Evolutionary conservation across 2,329 filamentous ascomycete species (phyloP).

Genomic region (Penicillium decumbens): DNA sequence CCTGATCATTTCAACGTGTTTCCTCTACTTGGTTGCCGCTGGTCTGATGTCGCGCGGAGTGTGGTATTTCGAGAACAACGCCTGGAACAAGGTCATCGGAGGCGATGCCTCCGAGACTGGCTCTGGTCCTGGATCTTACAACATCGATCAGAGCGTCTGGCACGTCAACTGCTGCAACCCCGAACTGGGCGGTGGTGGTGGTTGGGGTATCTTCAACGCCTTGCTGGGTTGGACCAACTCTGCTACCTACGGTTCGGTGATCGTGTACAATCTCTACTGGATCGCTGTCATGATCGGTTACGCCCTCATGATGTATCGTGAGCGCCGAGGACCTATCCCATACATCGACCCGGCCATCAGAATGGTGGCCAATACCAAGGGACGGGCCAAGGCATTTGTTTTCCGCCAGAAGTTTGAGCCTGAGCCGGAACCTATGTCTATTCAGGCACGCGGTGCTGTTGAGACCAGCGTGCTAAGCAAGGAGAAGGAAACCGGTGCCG

Average conservation of each 20-base stretch:
- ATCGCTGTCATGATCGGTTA: constrained; percentile 19
- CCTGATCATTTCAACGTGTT: constrained; percentile 74
- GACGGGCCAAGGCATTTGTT: constrained; percentile 15
- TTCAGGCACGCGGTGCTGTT: constrained; percentile 8
- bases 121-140: constrained; percentile 69
- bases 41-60: constrained; percentile 74
- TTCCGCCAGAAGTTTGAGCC: constrained; percentile 13
- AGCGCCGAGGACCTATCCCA: constrained; percentile 17
- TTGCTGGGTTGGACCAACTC: constrained; percentile 84
- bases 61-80: constrained; percentile 67
- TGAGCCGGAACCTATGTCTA: not conserved
- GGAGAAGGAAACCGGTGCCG: constrained; percentile 6
- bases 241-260: constrained; percentile 78
- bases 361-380: constrained; percentile 9
- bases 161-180: constrained; percentile 82
- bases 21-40: constrained; percentile 78
- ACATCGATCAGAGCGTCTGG: constrained; percentile 73
- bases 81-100: constrained; percentile 38
- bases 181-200: constrained; percentile 64
- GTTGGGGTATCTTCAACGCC: constrained; percentile 83
- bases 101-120: constrained; percentile 58
- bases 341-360: constrained; percentile 16
- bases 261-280: constrained; percentile 87
- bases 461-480: constrained; percentile 1
- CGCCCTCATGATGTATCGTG: constrained; percentile 17